phyloP scores from a whole-genome alignment of 2,329 filamentous ascomycete genomes.

The Alternaria ventricosa region DNA sequence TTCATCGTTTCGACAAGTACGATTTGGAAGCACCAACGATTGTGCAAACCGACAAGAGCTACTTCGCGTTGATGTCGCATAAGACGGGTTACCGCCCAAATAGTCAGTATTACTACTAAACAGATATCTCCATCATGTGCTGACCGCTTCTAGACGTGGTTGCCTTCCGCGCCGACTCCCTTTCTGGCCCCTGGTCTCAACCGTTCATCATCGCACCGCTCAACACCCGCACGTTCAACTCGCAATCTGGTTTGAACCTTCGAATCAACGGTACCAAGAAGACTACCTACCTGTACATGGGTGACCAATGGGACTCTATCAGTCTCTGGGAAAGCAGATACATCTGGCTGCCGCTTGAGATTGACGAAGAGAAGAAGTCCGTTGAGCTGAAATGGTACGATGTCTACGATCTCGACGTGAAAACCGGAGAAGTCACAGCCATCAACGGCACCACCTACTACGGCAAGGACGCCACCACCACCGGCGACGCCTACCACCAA shows the following conservation, averaged over 20 bases:
- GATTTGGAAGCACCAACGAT: conserved; percentile 68
- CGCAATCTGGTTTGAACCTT: conserved; percentile 60
- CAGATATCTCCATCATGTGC: neutral
- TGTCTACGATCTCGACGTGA: conserved; percentile 62
- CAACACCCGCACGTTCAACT: conserved; percentile 61
- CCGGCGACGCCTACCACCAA: conserved; percentile 60
- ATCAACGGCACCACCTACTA: conserved; percentile 59
- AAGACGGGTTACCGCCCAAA: conserved; percentile 70
- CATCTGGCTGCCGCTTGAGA: conserved; percentile 63
- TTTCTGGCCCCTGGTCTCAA: conserved; percentile 62
- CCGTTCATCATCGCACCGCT: conserved; percentile 60
- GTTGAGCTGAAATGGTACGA: conserved; percentile 62
- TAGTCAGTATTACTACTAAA: conserved; percentile 36
- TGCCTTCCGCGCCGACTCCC: conserved; percentile 60
- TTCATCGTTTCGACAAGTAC: conserved; percentile 65
- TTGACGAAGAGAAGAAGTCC: conserved; percentile 60
- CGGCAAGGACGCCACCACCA: conserved; percentile 53
- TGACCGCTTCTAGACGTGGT: conserved; percentile 56
- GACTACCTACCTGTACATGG: conserved; percentile 61
- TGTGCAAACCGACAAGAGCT: conserved; percentile 65
- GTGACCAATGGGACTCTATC: conserved; percentile 62
- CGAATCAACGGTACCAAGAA: conserved; percentile 57
- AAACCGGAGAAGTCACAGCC: conserved; percentile 57
- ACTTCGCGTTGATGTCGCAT: conserved; percentile 67
- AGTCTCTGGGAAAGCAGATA: conserved; percentile 64